Conservation (phyloP, 139 green algal genomes). For the Haematococcus sp. region DNA sequence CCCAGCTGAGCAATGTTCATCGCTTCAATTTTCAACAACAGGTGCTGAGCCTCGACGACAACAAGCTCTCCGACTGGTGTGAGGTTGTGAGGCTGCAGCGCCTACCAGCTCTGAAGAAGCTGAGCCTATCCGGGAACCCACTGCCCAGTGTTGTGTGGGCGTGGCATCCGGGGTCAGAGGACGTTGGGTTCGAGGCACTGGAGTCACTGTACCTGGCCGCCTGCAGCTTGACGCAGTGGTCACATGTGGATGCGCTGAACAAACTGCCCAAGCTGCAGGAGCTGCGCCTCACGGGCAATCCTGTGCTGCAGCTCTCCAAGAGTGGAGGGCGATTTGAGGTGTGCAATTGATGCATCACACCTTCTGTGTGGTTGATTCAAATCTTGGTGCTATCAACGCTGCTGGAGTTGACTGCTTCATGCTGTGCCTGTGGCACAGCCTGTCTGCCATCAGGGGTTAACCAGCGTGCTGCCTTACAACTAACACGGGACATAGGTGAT, state of each 20-base stretch:
- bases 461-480: background rate
- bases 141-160: constrained; percentile 22
- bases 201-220: constrained; percentile 49
- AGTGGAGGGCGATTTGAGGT: constrained; percentile 61
- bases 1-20: too few species aligned
- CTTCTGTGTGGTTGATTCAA: too few species aligned
- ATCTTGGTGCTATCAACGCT: too few species aligned
- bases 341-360: too few species aligned
- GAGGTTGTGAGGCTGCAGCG: constrained; percentile 46
- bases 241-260: constrained; percentile 56
- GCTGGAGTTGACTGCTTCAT: too few species aligned
- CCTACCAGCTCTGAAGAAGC: constrained; percentile 53
- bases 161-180: background rate
- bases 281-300: constrained; percentile 69
- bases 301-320: constrained; percentile 42
- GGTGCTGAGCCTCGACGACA: constrained; percentile 52
- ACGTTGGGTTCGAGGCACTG: constrained; percentile 40
- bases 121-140: constrained; percentile 67
- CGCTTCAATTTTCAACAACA: constrained; percentile 2
- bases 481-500: constrained; percentile 51
- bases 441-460: background rate
- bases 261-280: constrained; percentile 63
- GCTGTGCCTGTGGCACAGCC: too few species aligned
- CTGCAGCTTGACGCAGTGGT: constrained; percentile 59
- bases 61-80: constrained; percentile 38